A percentile compares a stretch with the other conserved stretches of the same genome.
Conservation (phyloP, 2,329 filamentous ascomycete species). For the Aureobasidium sp. region DNA sequence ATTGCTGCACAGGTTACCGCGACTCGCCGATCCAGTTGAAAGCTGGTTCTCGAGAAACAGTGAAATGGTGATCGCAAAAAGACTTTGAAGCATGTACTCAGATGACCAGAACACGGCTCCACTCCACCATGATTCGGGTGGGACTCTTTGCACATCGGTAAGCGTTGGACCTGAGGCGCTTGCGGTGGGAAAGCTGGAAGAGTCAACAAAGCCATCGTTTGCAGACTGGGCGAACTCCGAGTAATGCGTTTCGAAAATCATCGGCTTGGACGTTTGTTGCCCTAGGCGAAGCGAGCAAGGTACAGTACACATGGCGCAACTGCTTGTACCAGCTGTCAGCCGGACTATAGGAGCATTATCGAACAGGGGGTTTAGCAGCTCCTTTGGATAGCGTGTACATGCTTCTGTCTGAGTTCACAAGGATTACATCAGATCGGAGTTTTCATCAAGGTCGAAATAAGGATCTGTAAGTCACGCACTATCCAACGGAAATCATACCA, state of each 20-base stretch:
- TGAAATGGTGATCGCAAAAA: not conserved
- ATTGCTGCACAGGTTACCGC: not conserved
- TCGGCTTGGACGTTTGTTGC: not conserved
- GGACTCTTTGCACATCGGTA: not conserved
- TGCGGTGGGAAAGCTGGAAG: not conserved
- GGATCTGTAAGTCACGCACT: no score
- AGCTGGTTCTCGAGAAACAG: not conserved
- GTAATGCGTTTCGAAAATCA: not conserved
- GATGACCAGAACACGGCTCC: not conserved
- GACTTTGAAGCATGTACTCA: constrained; percentile 1
- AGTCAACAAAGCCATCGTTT: not conserved
- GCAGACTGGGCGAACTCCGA: not conserved
- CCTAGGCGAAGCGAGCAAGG: not conserved
- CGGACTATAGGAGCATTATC: not conserved
- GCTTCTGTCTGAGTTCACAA: no score
- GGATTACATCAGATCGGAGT: no score
- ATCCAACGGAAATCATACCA: no score
- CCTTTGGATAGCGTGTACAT: no score
- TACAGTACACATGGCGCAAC: not conserved
- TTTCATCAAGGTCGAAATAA: no score
- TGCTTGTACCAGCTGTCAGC: not conserved
- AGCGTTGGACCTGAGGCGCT: not conserved
- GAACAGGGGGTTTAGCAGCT: no score
- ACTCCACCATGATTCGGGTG: constrained; percentile 1
- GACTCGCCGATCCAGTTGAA: not conserved